Percentiles rank a stretch among this genome's conserved stretches.
Evolutionary conservation across 1,139 yeast species (phyloP).

Genomic region (Wickerhamiella infanticola): DNA sequence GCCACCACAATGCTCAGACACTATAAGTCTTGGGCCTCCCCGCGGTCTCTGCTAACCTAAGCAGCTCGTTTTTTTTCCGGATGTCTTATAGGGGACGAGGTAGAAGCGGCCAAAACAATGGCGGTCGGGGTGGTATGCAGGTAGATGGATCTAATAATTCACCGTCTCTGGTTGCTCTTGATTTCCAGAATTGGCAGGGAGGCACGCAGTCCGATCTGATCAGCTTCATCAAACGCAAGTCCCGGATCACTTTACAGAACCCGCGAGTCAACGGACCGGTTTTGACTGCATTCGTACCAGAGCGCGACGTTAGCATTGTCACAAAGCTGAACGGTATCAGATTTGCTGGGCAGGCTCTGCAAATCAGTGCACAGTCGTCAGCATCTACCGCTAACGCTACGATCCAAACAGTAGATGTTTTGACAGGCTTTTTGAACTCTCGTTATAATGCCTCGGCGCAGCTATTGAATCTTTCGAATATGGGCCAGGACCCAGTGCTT

Average conservation of each 20-base stretch:
- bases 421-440: constrained; percentile 44
- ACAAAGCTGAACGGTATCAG: constrained; percentile 56
- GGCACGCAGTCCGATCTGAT: constrained; percentile 46
- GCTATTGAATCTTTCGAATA: constrained; percentile 55
- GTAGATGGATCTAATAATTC: neutral
- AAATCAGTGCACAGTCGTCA: constrained; percentile 26
- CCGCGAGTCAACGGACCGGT: constrained; percentile 30
- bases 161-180: constrained; percentile 25
- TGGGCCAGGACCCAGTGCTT: constrained; percentile 51
- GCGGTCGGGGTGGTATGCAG: neutral
- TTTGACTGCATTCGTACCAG: constrained; percentile 43
- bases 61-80: neutral
- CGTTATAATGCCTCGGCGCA: constrained; percentile 52
- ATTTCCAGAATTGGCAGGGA: constrained; percentile 70
- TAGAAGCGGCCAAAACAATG: neutral
- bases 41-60: neutral
- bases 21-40: too few relatives aligned
- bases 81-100: neutral
- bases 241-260: constrained; percentile 40
- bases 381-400: constrained; percentile 20
- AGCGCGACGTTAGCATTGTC: constrained; percentile 43
- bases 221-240: constrained; percentile 52
- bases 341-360: constrained; percentile 62
- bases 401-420: constrained; percentile 31
- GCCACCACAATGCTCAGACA: too few relatives aligned